Percentiles rank a stretch among this genome's conserved stretches.
Evolutionary conservation across 352 stramenopile species (phyloP).

Genomic region (Pythium inflatum): DNA sequence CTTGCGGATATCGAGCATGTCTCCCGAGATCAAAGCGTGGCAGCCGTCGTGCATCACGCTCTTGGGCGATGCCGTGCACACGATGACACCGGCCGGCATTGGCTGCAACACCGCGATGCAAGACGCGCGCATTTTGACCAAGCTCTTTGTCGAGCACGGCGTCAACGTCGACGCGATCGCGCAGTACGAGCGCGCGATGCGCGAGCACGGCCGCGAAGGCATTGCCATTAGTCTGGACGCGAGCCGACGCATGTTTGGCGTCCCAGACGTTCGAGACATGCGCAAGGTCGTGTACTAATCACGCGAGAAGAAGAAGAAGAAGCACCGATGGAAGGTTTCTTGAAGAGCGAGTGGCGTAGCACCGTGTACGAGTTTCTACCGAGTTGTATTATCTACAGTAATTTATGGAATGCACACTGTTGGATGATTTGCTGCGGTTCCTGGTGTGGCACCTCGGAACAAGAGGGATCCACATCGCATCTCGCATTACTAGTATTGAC

Average conservation of each 20-base stretch:
- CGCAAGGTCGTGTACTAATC: slow-evolving; percentile 25
- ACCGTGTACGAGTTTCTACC: too few species aligned
- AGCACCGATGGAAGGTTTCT: too few species aligned
- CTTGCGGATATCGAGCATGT: slow-evolving; percentile 67
- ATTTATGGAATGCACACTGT: too few species aligned
- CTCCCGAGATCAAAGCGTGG: slow-evolving; percentile 57
- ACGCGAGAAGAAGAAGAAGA: neutral
- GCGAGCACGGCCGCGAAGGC: slow-evolving; percentile 50
- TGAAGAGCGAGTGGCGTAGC: too few species aligned
- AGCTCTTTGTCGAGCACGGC: slow-evolving; percentile 43
- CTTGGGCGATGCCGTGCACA: slow-evolving; percentile 65
- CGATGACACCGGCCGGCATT: slow-evolving; percentile 64
- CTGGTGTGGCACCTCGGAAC: too few species aligned
- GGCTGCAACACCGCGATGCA: slow-evolving; percentile 64
- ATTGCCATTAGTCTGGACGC: slow-evolving; percentile 51
- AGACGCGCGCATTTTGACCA: too few species aligned
- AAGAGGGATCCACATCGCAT: too few species aligned
- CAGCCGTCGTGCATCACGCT: slow-evolving; percentile 52
- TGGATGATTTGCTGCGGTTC: too few species aligned
- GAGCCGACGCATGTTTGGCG: slow-evolving; percentile 49
- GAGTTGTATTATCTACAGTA: too few species aligned
- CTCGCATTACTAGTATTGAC: too few species aligned
- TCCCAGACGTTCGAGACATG: slow-evolving; percentile 52
- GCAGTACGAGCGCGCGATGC: slow-evolving; percentile 61
- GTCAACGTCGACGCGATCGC: slow-evolving; percentile 58